Conservation (phyloP, 164 flowering plant genomes). For the Euptelea pleiosperma region DNA sequence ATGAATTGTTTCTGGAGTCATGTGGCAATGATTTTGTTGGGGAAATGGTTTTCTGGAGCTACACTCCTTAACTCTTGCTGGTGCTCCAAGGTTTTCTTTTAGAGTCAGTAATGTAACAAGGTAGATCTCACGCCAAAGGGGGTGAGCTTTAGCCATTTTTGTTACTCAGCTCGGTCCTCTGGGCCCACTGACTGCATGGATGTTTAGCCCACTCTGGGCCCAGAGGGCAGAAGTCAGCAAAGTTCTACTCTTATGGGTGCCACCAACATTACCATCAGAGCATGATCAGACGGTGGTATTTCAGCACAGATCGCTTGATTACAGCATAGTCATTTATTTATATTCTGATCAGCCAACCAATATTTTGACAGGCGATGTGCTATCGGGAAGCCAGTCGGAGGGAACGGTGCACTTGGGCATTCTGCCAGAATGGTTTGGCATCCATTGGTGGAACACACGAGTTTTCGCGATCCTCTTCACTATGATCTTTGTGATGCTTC, state of each 20-base stretch:
- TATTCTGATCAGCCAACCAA: neutral
- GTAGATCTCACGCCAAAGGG: too few species aligned
- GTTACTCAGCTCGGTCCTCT: too few species aligned
- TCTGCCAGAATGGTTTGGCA: conserved; percentile 87
- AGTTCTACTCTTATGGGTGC: neutral
- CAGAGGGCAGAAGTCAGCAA: too few species aligned
- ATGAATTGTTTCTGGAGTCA: too few species aligned
- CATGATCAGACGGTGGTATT: neutral
- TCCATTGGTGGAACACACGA: conserved; percentile 84
- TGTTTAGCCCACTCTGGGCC: too few species aligned
- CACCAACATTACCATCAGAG: neutral
- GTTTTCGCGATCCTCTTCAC: conserved; percentile 44
- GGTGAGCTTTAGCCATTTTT: too few species aligned
- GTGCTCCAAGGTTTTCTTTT: too few species aligned
- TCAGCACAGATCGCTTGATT: neutral
- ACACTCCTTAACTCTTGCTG: too few species aligned
- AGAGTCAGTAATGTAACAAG: too few species aligned
- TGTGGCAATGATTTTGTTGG: too few species aligned
- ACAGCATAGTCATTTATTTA: neutral
- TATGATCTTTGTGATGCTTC: conserved; percentile 56
- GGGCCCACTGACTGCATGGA: too few species aligned
- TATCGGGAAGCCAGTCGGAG: conserved; percentile 51
- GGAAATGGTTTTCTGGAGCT: too few species aligned
- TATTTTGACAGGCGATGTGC: conserved; percentile 61
- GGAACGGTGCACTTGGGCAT: conserved; percentile 64